Conservation (phyloP, 345 rosid genomes). For the Rubroshorea leprosula region DNA sequence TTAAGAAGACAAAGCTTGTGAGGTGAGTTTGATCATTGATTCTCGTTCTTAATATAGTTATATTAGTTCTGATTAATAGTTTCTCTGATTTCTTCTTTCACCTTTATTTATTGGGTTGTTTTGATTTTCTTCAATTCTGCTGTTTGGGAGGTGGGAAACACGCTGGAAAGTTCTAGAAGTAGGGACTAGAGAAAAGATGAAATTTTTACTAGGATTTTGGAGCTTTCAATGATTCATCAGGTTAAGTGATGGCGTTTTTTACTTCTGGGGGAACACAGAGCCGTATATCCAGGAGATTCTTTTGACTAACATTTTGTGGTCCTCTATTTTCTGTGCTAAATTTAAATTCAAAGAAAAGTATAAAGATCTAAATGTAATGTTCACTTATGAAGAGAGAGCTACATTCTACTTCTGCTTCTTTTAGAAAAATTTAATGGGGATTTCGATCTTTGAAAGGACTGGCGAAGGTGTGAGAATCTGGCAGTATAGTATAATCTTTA, state of each 20-base stretch:
- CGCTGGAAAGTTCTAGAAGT: conserved; percentile 1
- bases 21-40: too few species aligned
- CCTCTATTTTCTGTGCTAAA: too few species aligned
- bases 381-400: not conserved
- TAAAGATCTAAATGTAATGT: too few species aligned
- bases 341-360: too few species aligned
- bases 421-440: not conserved
- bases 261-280: not conserved
- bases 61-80: too few species aligned
- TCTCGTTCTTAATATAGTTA: too few species aligned
- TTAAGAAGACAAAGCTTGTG: too few species aligned
- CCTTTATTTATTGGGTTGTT: not conserved
- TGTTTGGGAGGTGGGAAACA: conserved; percentile 9
- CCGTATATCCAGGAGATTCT: not conserved
- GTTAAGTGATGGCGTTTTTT: too few species aligned
- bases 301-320: too few species aligned
- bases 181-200: not conserved
- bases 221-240: not conserved
- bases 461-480: not conserved
- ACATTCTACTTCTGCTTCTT: not conserved
- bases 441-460: conserved; percentile 1
- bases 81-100: conserved; percentile 4
- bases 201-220: not conserved
- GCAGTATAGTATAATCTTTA: not conserved
- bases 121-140: not conserved